Percentiles rank a stretch among this genome's conserved stretches.
phyloP scores from a whole-genome alignment of 2,329 filamentous ascomycete genomes.

The Stachybotrys elegans region DNA sequence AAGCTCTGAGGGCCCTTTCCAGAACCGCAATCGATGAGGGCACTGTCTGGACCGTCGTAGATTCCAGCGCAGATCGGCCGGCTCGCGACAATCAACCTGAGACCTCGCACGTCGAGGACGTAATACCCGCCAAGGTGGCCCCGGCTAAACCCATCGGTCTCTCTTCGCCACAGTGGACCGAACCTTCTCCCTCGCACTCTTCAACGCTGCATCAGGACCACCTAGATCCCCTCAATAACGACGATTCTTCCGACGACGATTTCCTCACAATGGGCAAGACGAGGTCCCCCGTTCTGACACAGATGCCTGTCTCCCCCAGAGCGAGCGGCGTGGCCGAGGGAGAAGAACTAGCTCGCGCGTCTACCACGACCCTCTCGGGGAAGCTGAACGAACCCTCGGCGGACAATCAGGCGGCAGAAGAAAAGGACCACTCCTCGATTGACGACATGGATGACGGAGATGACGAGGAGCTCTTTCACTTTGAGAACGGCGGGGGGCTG shows the following conservation, averaged over 20 bases:
- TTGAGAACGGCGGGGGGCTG: constrained; percentile 32
- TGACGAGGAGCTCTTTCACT: constrained; percentile 40
- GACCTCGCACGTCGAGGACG: not conserved
- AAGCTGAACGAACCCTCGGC: no score
- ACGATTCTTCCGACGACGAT: constrained; percentile 33
- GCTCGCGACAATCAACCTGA: not conserved
- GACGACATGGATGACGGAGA: constrained; percentile 20
- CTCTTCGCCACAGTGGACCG: constrained; percentile 7
- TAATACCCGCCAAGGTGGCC: not conserved
- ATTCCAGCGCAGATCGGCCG: constrained; percentile 24
- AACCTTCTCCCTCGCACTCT: no score
- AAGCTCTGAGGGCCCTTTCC: constrained; percentile 47
- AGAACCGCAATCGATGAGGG: constrained; percentile 44
- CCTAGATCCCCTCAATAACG: no score
- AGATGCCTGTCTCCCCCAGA: no score
- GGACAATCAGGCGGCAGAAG: constrained; percentile 5
- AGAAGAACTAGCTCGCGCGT: no score
- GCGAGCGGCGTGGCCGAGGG: no score
- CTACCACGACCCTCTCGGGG: no score
- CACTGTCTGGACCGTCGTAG: constrained; percentile 47
- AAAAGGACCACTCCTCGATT: not conserved
- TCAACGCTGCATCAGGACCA: no score
- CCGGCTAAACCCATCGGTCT: constrained; percentile 13
- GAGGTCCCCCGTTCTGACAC: constrained; percentile 22
- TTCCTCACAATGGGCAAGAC: constrained; percentile 35